Evolutionary conservation across 768 basidiomycete species (phyloP).

Genomic region (Lactarius vividus): DNA sequence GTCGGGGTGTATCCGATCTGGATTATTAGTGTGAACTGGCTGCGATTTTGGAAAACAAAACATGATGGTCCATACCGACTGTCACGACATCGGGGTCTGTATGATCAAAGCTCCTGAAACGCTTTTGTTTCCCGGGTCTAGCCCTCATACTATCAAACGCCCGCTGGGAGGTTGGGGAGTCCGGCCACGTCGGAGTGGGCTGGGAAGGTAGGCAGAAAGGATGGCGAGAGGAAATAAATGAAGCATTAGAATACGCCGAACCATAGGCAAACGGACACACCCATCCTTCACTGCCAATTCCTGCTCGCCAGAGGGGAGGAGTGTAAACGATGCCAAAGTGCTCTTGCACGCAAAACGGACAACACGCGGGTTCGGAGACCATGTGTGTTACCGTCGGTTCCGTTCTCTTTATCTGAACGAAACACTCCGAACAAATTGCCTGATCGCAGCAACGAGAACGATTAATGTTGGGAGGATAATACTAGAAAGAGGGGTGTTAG

Average conservation of each 20-base stretch:
- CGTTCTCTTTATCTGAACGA: conserved; percentile 96
- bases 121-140: conserved; percentile 47
- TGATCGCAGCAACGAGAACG: conserved; percentile 98
- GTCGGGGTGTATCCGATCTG: conserved; percentile 96
- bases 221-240: conserved; percentile 7
- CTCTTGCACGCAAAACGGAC: conserved; percentile 96
- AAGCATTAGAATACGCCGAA: conserved; percentile 17
- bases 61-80: conserved; percentile 55
- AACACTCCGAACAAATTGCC: conserved; percentile 98
- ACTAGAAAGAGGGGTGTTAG: conserved; percentile 46
- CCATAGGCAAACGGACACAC: conserved; percentile 41
- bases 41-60: conserved; percentile 5
- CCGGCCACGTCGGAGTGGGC: conserved; percentile 46
- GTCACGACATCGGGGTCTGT: conserved; percentile 90
- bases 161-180: conserved; percentile 49
- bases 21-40: conserved; percentile 15
- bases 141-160: conserved; percentile 29
- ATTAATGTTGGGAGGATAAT: conserved; percentile 97
- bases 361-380: conserved; percentile 94
- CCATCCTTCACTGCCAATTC: conserved; percentile 70
- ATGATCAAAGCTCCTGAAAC: conserved; percentile 85
- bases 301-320: conserved; percentile 76
- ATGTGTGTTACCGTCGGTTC: conserved; percentile 95
- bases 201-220: conserved; percentile 14
- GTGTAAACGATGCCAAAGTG: conserved; percentile 94